Percentiles rank a stretch among this genome's conserved stretches.
Conservation (phyloP, 2,329 filamentous ascomycete species). For the Cladophialophora yegresii region DNA sequence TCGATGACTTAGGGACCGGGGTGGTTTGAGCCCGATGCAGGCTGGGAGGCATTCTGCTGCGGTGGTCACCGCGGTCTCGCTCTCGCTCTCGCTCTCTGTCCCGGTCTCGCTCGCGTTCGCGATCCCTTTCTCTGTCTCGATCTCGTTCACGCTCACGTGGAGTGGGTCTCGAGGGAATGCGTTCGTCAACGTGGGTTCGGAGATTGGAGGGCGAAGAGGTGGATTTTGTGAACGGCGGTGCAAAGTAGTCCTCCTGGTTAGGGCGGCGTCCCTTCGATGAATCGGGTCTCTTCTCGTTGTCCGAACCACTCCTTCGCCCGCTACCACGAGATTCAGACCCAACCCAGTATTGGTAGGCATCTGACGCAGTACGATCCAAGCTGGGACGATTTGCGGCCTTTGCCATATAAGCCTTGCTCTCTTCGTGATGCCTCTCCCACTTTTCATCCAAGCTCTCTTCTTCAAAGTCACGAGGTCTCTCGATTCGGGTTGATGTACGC, state of each 20-base stretch:
- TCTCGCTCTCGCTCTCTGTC: constrained; percentile 23
- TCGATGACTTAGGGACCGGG: constrained; percentile 38
- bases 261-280: constrained; percentile 42
- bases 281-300: constrained; percentile 37
- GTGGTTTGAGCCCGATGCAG: constrained; percentile 40
- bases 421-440: constrained; percentile 40
- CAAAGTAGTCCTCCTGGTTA: constrained; percentile 37
- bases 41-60: constrained; percentile 40
- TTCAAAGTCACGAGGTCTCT: constrained; percentile 32
- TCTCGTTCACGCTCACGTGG: constrained; percentile 19
- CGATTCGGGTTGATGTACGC: constrained; percentile 34
- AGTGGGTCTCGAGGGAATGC: constrained; percentile 16
- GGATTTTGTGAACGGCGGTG: constrained; percentile 40
- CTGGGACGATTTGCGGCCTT: constrained; percentile 29
- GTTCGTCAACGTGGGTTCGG: constrained; percentile 31
- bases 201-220: constrained; percentile 40
- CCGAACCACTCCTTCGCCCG: constrained; percentile 35
- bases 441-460: constrained; percentile 37
- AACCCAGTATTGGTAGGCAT: constrained; percentile 28
- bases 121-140: constrained; percentile 21
- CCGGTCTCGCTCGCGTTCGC: constrained; percentile 22
- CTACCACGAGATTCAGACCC: constrained; percentile 13
- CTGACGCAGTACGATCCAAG: constrained; percentile 24
- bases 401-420: constrained; percentile 45
- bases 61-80: constrained; percentile 21